Conservation (phyloP, 1,284 basidiomycete genomes). For the Trichosporon faecale region DNA sequence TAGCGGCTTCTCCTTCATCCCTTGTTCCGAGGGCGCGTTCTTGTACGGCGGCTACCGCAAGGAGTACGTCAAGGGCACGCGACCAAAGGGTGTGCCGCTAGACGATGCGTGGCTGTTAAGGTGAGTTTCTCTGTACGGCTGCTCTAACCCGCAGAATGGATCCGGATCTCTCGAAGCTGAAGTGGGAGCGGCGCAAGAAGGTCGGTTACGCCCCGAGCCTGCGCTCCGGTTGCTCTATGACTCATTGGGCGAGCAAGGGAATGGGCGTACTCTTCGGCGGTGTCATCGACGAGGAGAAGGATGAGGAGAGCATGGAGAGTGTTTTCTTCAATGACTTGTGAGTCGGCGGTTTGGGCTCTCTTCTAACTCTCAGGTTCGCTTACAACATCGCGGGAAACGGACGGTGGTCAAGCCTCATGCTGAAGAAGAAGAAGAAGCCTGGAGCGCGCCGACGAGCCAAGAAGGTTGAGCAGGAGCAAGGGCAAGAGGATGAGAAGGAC, state of each 20-base stretch:
- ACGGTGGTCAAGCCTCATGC: constrained; percentile 71
- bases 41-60: constrained; percentile 92
- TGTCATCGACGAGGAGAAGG: constrained; percentile 82
- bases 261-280: constrained; percentile 86
- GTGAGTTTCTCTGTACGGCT: constrained; percentile 52
- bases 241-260: constrained; percentile 54
- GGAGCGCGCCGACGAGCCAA: constrained; percentile 52
- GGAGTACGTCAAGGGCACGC: constrained; percentile 81
- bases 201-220: constrained; percentile 69
- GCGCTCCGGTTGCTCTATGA: constrained; percentile 56
- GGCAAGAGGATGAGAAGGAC: constrained; percentile 45
- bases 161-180: constrained; percentile 59
- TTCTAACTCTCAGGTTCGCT: constrained; percentile 59
- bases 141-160: constrained; percentile 46
- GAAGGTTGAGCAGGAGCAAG: constrained; percentile 23
- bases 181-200: constrained; percentile 83
- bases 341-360: constrained; percentile 30
- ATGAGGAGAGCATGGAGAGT: constrained; percentile 80
- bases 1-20: constrained; percentile 82
- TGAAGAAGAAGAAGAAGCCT: constrained; percentile 58
- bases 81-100: constrained; percentile 78
- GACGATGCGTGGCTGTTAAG: constrained; percentile 91
- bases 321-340: constrained; percentile 81
- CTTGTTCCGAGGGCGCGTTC: constrained; percentile 74
- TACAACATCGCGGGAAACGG: constrained; percentile 77